phyloP scores from a whole-genome alignment of 2,329 filamentous ascomycete genomes.

The Clonostachys rosea region DNA sequence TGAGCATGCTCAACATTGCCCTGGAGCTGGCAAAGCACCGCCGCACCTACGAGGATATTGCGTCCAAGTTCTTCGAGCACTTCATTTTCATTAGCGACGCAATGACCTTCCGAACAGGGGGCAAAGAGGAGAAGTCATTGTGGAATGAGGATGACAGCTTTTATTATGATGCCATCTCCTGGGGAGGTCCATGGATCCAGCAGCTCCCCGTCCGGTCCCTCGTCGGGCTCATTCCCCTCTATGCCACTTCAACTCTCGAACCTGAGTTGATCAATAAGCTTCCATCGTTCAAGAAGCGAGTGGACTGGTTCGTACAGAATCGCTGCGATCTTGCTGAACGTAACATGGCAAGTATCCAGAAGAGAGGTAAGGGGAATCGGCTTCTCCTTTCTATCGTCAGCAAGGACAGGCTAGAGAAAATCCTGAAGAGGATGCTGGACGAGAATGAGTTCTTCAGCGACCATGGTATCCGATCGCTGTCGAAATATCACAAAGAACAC shows the following conservation, averaged over 20 bases:
- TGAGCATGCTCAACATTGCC: slow-evolving; percentile 96
- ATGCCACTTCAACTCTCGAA: slow-evolving; percentile 86
- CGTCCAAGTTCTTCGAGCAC: slow-evolving; percentile 98
- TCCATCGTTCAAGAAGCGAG: slow-evolving; percentile 85
- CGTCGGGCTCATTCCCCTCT: slow-evolving; percentile 89
- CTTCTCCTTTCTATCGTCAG: slow-evolving; percentile 87
- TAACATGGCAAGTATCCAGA: slow-evolving; percentile 90
- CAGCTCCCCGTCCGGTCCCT: slow-evolving; percentile 89
- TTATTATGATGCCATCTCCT: slow-evolving; percentile 98
- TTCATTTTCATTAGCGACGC: slow-evolving; percentile 98
- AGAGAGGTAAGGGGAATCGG: slow-evolving; percentile 84
- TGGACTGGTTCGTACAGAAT: slow-evolving; percentile 93
- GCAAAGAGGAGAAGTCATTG: slow-evolving; percentile 71
- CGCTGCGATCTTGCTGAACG: slow-evolving; percentile 81
- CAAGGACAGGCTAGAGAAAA: slow-evolving; percentile 86
- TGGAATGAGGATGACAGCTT: slow-evolving; percentile 98
- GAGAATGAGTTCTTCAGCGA: slow-evolving; percentile 90
- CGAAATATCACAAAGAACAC: slow-evolving; percentile 84
- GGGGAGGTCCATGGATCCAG: slow-evolving; percentile 88
- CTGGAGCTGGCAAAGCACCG: slow-evolving; percentile 93
- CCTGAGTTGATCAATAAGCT: slow-evolving; percentile 90
- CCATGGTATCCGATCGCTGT: slow-evolving; percentile 87
- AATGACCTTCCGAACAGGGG: slow-evolving; percentile 77
- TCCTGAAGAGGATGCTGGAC: slow-evolving; percentile 87
- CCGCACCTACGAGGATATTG: slow-evolving; percentile 92